These are phyloP conservation scores for Wickerhamomyces bisporus DNA, from an alignment of 805 yeast species.

Conservation along the genomic window DNA sequence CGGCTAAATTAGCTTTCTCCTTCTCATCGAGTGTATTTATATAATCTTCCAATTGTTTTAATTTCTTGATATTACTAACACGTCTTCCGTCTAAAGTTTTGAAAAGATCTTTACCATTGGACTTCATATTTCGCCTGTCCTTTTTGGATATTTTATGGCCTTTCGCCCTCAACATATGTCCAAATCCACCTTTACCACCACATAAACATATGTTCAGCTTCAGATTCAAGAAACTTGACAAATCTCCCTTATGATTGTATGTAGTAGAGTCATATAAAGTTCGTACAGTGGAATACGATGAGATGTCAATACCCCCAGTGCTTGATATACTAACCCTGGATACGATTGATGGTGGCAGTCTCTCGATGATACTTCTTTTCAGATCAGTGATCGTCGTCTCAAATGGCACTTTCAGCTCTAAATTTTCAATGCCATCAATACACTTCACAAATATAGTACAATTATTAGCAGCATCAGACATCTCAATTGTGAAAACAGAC, in stretches of 20 bases:
- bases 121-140: conserved; percentile 17
- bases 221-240: conserved; percentile 18
- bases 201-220: conserved; percentile 31
- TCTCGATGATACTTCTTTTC: conserved; percentile 3
- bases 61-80: conserved; percentile 30
- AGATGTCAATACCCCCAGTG: conserved; percentile 12
- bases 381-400: background rate
- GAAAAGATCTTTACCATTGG: conserved; percentile 28
- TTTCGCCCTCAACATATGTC: conserved; percentile 34
- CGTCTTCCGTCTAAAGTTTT: conserved; percentile 38
- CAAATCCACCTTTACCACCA: conserved; percentile 54
- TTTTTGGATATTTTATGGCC: conserved; percentile 33
- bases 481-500: no score
- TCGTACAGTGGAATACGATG: conserved; percentile 4
- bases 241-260: background rate
- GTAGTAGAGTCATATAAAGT: conserved; percentile 5
- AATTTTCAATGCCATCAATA: conserved; percentile 12
- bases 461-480: background rate
- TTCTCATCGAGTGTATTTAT: conserved; percentile 14
- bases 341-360: conserved; percentile 7
- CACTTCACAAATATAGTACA: conserved; percentile 15
- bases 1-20: conserved; percentile 20
- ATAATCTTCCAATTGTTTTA: conserved; percentile 31
- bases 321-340: conserved; percentile 6
- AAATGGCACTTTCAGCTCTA: conserved; percentile 7